Conservation (phyloP, 495 filamentous ascomycete species). For the Aspergillus nidulans region DNA sequence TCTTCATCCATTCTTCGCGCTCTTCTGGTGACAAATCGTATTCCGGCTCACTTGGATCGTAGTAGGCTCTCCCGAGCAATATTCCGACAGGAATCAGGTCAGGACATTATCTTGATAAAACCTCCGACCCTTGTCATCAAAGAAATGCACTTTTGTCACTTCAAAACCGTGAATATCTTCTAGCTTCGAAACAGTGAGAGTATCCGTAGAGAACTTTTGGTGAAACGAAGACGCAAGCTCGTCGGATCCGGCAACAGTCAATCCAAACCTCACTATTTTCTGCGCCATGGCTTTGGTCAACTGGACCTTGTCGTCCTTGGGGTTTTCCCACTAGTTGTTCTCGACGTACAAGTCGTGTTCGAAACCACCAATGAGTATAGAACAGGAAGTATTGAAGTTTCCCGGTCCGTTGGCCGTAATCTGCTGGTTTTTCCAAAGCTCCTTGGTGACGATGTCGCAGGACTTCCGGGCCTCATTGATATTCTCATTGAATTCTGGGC, state of each 20-base stretch:
- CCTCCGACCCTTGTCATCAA: constrained; percentile 30
- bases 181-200: constrained; percentile 29
- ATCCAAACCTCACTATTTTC: constrained; percentile 39
- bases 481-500: constrained; percentile 68
- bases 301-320: constrained; percentile 19
- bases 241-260: constrained; percentile 39
- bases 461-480: constrained; percentile 61
- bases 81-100: constrained; percentile 42
- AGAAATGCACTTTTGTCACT: constrained; percentile 42
- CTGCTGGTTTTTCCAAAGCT: constrained; percentile 55
- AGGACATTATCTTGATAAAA: constrained; percentile 40
- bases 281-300: constrained; percentile 37
- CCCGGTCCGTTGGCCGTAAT: constrained; percentile 58
- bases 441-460: constrained; percentile 63
- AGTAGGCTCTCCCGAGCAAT: constrained; percentile 39
- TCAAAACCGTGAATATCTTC: constrained; percentile 54
- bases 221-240: constrained; percentile 31
- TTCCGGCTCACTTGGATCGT: constrained; percentile 30
- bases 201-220: constrained; percentile 15
- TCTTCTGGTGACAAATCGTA: constrained; percentile 45
- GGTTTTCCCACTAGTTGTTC: constrained; percentile 20
- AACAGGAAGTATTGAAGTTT: constrained; percentile 65
- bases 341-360: constrained; percentile 33
- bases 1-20: constrained; percentile 24
- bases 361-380: constrained; percentile 54